Conservation (phyloP, 495 filamentous ascomycete genomes). For the Penicillium crystallinum region DNA sequence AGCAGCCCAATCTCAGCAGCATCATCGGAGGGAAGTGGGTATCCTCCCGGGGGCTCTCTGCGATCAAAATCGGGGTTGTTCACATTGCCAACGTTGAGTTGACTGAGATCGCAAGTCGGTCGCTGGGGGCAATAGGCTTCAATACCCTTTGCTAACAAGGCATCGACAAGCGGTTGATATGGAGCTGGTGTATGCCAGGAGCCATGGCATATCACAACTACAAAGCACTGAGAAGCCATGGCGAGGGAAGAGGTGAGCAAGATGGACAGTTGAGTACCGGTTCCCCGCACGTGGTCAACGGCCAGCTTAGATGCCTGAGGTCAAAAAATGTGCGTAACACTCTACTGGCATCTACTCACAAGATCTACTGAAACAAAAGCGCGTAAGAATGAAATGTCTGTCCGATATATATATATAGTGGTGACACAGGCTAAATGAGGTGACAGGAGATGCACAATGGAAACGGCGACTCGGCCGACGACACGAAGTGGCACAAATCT, state of each 20-base stretch:
- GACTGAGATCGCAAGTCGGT: constrained; percentile 25
- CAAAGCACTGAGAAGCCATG: background rate
- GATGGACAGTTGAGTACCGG: no score
- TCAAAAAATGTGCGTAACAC: no score
- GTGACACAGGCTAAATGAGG: background rate
- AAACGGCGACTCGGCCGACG: background rate
- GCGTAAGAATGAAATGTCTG: no score
- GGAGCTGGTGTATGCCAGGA: constrained; percentile 31
- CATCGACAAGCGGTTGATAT: constrained; percentile 25
- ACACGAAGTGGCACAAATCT: background rate
- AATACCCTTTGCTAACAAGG: constrained; percentile 17
- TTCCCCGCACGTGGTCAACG: constrained; percentile 1
- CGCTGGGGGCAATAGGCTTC: constrained; percentile 33
- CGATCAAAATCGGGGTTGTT: constrained; percentile 27
- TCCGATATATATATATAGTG: no score
- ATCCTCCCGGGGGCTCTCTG: constrained; percentile 20
- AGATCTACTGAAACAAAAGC: no score
- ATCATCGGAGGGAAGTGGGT: constrained; percentile 25
- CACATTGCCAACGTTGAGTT: constrained; percentile 28
- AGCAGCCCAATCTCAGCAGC: constrained; percentile 15
- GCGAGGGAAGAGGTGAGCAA: background rate
- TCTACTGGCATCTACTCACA: no score
- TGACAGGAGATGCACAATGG: background rate
- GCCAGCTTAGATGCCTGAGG: no score
- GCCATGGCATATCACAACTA: constrained; percentile 30